Evolutionary conservation across 202 grass and related monocot genomes (phyloP).

Genomic region (Miscanthus sacchariflorus): DNA sequence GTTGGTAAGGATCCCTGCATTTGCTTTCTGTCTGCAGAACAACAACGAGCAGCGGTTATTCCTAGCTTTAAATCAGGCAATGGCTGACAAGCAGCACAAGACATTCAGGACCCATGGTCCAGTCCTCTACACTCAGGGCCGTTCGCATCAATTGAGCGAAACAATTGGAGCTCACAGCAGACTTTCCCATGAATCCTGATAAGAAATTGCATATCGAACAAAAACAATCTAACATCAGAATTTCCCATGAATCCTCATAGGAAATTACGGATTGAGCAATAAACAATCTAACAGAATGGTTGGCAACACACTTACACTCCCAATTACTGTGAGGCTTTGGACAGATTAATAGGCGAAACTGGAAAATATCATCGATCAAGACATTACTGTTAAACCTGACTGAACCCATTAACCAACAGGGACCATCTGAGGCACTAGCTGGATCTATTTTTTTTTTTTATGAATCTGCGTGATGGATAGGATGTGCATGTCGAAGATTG

Average conservation of each 20-base stretch:
- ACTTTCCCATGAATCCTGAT: not conserved
- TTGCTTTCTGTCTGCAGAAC: slow-evolving; percentile 64
- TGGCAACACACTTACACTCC: not conserved
- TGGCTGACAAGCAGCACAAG: not conserved
- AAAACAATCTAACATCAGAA: not conserved
- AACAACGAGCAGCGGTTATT: not conserved
- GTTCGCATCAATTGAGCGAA: not conserved
- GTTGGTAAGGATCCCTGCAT: slow-evolving; percentile 76
- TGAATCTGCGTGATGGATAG: not conserved
- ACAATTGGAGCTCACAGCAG: not conserved
- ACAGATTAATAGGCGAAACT: not conserved
- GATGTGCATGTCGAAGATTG: not conserved
- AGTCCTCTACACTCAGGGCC: not conserved
- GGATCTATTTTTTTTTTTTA: not conserved
- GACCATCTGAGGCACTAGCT: not conserved
- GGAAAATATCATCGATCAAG: not conserved
- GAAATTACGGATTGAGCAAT: not conserved
- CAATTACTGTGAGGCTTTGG: not conserved
- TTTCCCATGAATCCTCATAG: not conserved
- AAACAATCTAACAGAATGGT: not conserved
- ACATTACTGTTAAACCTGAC: not conserved
- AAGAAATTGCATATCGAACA: not conserved
- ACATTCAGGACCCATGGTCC: not conserved
- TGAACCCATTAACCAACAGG: not conserved
- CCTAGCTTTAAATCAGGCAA: not conserved